phyloP scores from a whole-genome alignment of 345 rosid genomes.

The Geranium brycei region DNA sequence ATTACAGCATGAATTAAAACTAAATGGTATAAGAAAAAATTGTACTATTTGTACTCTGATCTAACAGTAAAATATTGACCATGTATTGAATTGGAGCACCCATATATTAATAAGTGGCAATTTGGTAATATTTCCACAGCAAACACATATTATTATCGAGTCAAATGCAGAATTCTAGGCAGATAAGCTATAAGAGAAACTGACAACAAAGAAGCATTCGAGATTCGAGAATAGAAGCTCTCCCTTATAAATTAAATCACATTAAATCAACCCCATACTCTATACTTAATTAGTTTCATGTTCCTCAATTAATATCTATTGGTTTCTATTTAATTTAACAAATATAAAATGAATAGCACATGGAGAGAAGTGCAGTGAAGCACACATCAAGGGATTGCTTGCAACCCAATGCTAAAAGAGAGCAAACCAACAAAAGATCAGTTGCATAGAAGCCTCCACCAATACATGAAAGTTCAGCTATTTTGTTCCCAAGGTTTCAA shows the following conservation, averaged over 20 bases:
- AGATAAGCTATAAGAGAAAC: slow-evolving; percentile 10
- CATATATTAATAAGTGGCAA: no score
- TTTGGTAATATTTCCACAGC: no score
- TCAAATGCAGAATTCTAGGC: slow-evolving; percentile 17
- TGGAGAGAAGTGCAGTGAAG: slow-evolving; percentile 37
- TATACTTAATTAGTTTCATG: not conserved
- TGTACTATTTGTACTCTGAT: no score
- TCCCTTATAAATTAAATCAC: slow-evolving; percentile 1
- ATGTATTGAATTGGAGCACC: no score
- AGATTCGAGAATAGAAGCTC: slow-evolving; percentile 44
- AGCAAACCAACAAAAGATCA: slow-evolving; percentile 1
- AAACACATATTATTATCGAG: not conserved
- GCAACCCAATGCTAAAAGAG: slow-evolving; percentile 13
- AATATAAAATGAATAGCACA: slow-evolving; percentile 17
- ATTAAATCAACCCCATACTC: not conserved
- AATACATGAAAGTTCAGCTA: no score
- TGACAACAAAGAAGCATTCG: slow-evolving; percentile 18
- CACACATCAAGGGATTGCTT: slow-evolving; percentile 31
- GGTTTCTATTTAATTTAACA: slow-evolving; percentile 3
- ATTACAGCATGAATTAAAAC: no score
- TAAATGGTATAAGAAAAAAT: no score
- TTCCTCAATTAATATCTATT: slow-evolving; percentile 4
- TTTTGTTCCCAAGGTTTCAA: no score
- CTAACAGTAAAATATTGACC: no score
- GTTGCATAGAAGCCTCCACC: slow-evolving; percentile 14